phyloP scores from a whole-genome alignment of 2,329 filamentous ascomycete genomes.

The Helotiales sp. region DNA sequence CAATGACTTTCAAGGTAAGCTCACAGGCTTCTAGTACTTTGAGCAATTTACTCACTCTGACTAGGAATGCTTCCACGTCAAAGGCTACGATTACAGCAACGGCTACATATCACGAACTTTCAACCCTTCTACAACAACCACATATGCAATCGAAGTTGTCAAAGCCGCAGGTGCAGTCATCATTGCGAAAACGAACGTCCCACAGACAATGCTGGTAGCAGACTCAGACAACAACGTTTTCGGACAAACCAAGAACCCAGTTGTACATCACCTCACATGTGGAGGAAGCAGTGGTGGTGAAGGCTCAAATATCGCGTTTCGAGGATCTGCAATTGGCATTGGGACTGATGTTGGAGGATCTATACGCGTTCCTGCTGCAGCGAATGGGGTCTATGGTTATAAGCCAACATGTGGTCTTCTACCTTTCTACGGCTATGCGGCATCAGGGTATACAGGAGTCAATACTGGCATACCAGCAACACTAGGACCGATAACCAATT shows the following conservation, averaged over 20 bases:
- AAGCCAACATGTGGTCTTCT: slow-evolving; percentile 35
- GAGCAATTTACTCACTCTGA: background rate
- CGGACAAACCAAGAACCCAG: slow-evolving; percentile 35
- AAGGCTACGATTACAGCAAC: slow-evolving; percentile 78
- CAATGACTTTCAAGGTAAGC: slow-evolving; percentile 13
- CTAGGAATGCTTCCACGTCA: slow-evolving; percentile 73
- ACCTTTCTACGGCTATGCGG: slow-evolving; percentile 35
- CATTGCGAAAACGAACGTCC: slow-evolving; percentile 94
- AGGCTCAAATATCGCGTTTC: slow-evolving; percentile 73
- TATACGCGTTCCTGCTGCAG: slow-evolving; percentile 49
- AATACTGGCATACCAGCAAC: slow-evolving; percentile 86
- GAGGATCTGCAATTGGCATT: slow-evolving; percentile 74
- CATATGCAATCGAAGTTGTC: slow-evolving; percentile 68
- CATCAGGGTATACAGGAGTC: slow-evolving; percentile 21
- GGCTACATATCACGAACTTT: slow-evolving; percentile 72
- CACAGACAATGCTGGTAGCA: slow-evolving; percentile 45
- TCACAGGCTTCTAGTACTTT: slow-evolving; percentile 20
- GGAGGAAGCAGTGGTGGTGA: slow-evolving; percentile 77
- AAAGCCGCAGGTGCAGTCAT: slow-evolving; percentile 74
- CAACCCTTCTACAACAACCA: slow-evolving; percentile 53
- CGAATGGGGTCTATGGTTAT: slow-evolving; percentile 35
- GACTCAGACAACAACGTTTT: slow-evolving; percentile 17
- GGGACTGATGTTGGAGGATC: slow-evolving; percentile 89
- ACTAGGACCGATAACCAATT: slow-evolving; percentile 86
- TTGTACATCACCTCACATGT: slow-evolving; percentile 75